Evolutionary conservation across 805 yeast species (phyloP), one percentile per base, ranked within the genome.

Genomic region (Ogataea minuta): DNA sequence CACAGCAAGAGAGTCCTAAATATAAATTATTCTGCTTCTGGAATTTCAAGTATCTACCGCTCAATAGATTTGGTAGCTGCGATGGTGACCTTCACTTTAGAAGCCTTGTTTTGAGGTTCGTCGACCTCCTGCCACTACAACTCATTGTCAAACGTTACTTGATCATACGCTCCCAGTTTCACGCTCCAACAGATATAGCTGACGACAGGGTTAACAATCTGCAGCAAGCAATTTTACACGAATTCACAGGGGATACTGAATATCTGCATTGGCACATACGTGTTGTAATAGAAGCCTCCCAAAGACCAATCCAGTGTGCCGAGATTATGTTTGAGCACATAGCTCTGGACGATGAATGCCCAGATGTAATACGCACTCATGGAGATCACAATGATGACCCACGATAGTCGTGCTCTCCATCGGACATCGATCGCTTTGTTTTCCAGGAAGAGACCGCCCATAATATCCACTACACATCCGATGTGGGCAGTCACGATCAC

Each of bases 201-300:
- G 6, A n/a, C 15, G 9, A 31, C 27, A 4, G 34, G 39, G 7
- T 28, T 23, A 23, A 28, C 39, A n/a, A 48, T 45, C 62, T 60
- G 55, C 31, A 48, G 53, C 14, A 51, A 31, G 57, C 59, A 55
- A 26, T 53, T 51, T 42, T 51, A 54, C 4, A 46, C 36, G 8
- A 49, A 38, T 39, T 57, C 60, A 28, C 40, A 43, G 3, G 49
- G 45, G 14, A 54, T 44, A 15, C 48, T 54, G 41, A 53, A 55
- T 6, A 55, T 25, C 28, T 49, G 53, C 19, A 52, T 43, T 7
- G 60, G 60, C 20, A 55, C 41, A 34, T 38, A 55, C 3, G 52
- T 17, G 26, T 34, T 49, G 15, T 35, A 32, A 26, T 45, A 57
- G 12, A 41, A 29, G 6, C 45, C 34, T n/a, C 41, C 34, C 5